These are phyloP conservation scores for Letharia columbiana DNA, from an alignment of 495 filamentous ascomycete species.

Conservation along the genomic window DNA sequence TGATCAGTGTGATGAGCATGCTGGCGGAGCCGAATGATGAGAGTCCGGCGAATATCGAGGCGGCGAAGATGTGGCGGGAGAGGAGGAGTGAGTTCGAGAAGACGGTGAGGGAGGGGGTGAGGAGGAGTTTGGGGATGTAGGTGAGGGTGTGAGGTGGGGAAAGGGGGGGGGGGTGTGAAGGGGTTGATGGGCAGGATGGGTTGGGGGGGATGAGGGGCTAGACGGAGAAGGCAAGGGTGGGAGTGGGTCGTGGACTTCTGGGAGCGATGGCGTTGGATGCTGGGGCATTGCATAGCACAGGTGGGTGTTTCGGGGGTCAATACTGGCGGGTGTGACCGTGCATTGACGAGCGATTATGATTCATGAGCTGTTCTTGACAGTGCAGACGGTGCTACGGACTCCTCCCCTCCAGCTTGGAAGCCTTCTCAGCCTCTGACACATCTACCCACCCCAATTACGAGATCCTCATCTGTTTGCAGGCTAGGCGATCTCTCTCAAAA, in stretches of 20 bases:
- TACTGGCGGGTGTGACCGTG: neutral
- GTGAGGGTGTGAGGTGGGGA: neutral
- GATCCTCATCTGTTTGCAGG: neutral
- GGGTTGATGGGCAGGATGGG: neutral
- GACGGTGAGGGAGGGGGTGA: slow-evolving; percentile 72
- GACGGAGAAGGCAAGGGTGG: neutral
- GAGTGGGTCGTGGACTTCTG: neutral
- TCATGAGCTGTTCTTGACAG: neutral
- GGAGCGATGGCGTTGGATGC: neutral
- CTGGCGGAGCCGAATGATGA: slow-evolving; percentile 97
- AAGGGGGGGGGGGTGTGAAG: neutral
- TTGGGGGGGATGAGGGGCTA: neutral
- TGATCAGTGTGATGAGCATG: slow-evolving; percentile 98
- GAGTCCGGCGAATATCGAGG: slow-evolving; percentile 95
- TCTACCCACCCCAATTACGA: too few species aligned
- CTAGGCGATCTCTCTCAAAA: neutral
- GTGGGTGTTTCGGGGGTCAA: slow-evolving; percentile 1
- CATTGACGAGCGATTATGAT: neutral
- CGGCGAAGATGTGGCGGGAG: slow-evolving; percentile 97
- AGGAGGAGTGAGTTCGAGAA: slow-evolving; percentile 74
- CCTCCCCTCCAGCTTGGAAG: neutral
- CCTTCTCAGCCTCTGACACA: too few species aligned
- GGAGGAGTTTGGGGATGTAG: slow-evolving; percentile 50
- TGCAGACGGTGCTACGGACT: neutral
- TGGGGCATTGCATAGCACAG: neutral